Conservation (phyloP, 2,329 filamentous ascomycete genomes). For the Chaetomiaceae sp. region DNA sequence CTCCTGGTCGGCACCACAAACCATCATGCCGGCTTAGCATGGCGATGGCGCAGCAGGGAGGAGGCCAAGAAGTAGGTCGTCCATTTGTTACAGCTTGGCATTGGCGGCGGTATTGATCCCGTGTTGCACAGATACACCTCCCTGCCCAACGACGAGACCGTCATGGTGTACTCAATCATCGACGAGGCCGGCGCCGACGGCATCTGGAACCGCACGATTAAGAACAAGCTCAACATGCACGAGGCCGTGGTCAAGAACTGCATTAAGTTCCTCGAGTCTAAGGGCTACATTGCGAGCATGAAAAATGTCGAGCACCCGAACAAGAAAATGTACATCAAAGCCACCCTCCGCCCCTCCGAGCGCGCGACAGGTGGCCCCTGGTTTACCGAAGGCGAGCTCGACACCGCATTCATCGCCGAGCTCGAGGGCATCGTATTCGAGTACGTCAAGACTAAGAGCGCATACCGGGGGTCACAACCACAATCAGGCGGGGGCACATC, state of each 20-base stretch:
- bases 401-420: constrained; percentile 78
- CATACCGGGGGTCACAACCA: constrained; percentile 47
- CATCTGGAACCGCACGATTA: constrained; percentile 85
- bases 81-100: not conserved
- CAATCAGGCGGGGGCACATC: constrained; percentile 5
- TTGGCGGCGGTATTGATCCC: not conserved
- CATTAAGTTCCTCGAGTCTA: constrained; percentile 76
- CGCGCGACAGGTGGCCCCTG: constrained; percentile 90
- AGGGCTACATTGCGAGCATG: constrained; percentile 78
- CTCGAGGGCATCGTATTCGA: constrained; percentile 68
- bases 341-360: constrained; percentile 75
- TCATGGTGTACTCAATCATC: constrained; percentile 81
- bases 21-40: constrained; percentile 41
- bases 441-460: constrained; percentile 65
- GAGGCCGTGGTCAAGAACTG: constrained; percentile 74
- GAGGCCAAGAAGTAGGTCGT: constrained; percentile 55
- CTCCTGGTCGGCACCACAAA: constrained; percentile 47
- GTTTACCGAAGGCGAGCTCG: constrained; percentile 87
- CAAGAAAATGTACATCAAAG: constrained; percentile 94
- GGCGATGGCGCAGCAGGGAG: constrained; percentile 52
- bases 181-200: constrained; percentile 79
- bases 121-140: constrained; percentile 45
- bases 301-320: constrained; percentile 87
- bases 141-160: constrained; percentile 64
- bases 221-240: constrained; percentile 73